Conservation (phyloP, 768 basidiomycete genomes). For the Tricholoma sp. region DNA sequence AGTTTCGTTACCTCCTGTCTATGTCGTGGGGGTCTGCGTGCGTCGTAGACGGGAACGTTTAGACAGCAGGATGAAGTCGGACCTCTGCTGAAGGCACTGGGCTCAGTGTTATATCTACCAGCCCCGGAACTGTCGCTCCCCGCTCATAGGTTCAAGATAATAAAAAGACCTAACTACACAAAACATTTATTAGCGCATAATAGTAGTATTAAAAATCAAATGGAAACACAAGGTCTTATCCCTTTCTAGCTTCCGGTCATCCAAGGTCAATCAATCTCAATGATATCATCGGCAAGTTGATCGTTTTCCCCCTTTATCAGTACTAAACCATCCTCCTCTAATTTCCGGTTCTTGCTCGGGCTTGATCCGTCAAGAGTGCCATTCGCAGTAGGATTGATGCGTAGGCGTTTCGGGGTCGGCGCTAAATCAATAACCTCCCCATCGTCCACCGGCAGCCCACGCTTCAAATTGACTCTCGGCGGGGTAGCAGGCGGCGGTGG, state of each 20-base stretch:
- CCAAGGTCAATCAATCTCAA: conserved; percentile 47
- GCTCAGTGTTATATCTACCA: no score
- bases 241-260: neutral
- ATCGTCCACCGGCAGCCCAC: conserved; percentile 51
- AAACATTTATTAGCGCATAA: neutral
- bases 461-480: conserved; percentile 42
- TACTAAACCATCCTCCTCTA: conserved; percentile 75
- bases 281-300: conserved; percentile 49
- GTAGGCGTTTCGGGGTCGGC: conserved; percentile 49
- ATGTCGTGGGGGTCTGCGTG: no score
- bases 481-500: conserved; percentile 38
- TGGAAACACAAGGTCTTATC: neutral
- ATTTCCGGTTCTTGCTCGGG: conserved; percentile 57
- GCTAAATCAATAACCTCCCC: conserved; percentile 50
- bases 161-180: neutral
- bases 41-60: no score
- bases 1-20: no score
- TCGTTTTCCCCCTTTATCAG: conserved; percentile 58
- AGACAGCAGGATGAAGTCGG: no score
- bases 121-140: no score
- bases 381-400: conserved; percentile 20
- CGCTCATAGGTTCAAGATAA: neutral
- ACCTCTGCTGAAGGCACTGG: no score
- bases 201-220: neutral
- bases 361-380: conserved; percentile 23